phyloP scores from a whole-genome alignment of 495 filamentous ascomycete genomes.

The Daldinia grandis region DNA sequence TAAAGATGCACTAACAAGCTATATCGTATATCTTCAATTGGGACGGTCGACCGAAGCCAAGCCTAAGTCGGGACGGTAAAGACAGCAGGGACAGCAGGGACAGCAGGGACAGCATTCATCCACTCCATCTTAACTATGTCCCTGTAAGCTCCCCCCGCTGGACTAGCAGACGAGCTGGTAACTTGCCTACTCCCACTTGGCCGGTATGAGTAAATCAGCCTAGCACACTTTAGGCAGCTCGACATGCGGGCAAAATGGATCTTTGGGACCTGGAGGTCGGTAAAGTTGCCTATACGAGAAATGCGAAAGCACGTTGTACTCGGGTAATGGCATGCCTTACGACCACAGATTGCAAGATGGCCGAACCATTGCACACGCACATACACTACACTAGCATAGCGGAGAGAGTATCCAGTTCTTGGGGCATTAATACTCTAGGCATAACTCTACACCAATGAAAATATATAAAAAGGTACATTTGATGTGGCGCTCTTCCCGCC shows the following conservation, averaged over 20 bases:
- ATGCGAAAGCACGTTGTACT: constrained; percentile 10
- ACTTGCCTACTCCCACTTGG: constrained; percentile 22
- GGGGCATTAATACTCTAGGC: not conserved
- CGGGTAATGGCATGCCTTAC: constrained; percentile 13
- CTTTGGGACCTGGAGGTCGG: constrained; percentile 2
- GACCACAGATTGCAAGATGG: not conserved
- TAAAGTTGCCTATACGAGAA: constrained; percentile 7
- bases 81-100: too few relatives aligned
- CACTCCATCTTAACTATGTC: not conserved
- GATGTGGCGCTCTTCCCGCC: constrained; percentile 1
- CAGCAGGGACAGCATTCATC: not conserved
- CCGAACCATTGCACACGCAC: not conserved
- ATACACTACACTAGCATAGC: too few relatives aligned
- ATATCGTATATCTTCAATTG: not conserved
- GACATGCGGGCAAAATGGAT: constrained; percentile 6
- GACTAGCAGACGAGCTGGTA: too few relatives aligned
- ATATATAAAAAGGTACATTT: not conserved
- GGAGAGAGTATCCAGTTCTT: not conserved
- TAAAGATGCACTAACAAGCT: not conserved
- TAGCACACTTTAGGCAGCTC: constrained; percentile 33
- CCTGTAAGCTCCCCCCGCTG: too few relatives aligned
- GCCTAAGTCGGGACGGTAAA: not conserved
- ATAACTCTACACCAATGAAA: constrained; percentile 2
- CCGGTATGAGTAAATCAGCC: constrained; percentile 19
- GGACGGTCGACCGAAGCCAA: not conserved